Base-by-base conservation (phyloP, 495 filamentous ascomycete genomes). In the Tetracladium setigerum region DNA sequence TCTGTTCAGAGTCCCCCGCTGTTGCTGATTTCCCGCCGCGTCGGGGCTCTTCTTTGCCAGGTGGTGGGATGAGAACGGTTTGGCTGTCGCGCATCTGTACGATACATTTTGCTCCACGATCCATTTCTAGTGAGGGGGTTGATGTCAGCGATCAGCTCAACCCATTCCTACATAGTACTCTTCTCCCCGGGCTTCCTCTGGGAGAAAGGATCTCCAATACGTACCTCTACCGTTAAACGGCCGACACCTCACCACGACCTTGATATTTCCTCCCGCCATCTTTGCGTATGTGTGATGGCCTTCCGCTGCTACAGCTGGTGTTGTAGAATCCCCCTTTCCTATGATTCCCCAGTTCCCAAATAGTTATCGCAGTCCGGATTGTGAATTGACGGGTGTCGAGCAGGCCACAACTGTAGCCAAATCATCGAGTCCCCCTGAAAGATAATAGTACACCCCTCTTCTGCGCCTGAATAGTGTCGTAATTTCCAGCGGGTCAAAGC, bases 211-310 rank as follows among this genome's bases (percentile, higher is more conserved):
- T 37, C 46, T 35, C 33, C 36, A 45, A 55, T 41, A 62, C 80
- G 67, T 71, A 91, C 90, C 91, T 89, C 90, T 82, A 56, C 76
- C 76, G 66, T 95, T 95, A 67, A 95, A 96, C 27, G 91, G 89
- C 61, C 91, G 81, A 49, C 82, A 77, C 68, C 92, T 80, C 70
- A 99, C 92, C 76, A 99, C 92, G 72, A 99, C 92, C 85, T 97
- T 99, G 66, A 99, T 99, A 64, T 99, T 99, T 67, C 92, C 92
- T 65, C 86, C 89, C 47, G 56, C 52, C 56, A 55, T 59, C 32
- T 46, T 55, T 45, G 51, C 44, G 30, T 50, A 4, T 48, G 41
- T 38, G 32, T 27, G 44, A 35, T 52, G 44, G 31, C 34, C 45
- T 19, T n/a, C 39, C 19, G 31, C 14, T 27, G 18, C n/a, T 38